These are phyloP conservation scores for Aspergillus jensenii DNA, from an alignment of 2,329 filamentous ascomycete genomes.

Conservation along the genomic window DNA sequence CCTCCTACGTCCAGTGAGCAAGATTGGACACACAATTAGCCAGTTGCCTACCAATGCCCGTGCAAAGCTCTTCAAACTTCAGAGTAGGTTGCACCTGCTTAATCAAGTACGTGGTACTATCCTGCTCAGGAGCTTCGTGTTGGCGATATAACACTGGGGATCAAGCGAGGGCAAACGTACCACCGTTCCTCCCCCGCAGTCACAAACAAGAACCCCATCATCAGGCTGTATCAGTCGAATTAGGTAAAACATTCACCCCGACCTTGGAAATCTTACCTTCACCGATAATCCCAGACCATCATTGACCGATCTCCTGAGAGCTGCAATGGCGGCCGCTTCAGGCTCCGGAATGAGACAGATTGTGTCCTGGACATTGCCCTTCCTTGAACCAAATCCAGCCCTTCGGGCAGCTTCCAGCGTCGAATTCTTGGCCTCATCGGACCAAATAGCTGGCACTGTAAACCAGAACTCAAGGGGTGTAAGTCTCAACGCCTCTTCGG, in stretches of 20 bases:
- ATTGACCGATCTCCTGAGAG: slow-evolving; percentile 8
- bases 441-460: slow-evolving; percentile 33
- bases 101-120: slow-evolving; percentile 25
- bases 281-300: neutral
- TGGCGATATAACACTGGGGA: no score
- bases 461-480: slow-evolving; percentile 24
- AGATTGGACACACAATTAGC: no score
- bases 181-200: slow-evolving; percentile 30
- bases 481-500: slow-evolving; percentile 7
- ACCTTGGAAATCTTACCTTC: neutral
- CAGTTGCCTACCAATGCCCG: slow-evolving; percentile 12
- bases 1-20: slow-evolving; percentile 17
- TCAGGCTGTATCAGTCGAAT: neutral
- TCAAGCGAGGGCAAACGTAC: slow-evolving; percentile 3
- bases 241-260: neutral
- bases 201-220: slow-evolving; percentile 21
- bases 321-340: slow-evolving; percentile 22
- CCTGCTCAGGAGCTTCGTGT: neutral
- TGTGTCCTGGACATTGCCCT: slow-evolving; percentile 4
- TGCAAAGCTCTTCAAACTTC: slow-evolving; percentile 6
- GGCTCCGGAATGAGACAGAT: slow-evolving; percentile 20
- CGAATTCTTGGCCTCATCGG: slow-evolving; percentile 21
- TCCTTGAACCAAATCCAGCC: slow-evolving; percentile 11
- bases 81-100: slow-evolving; percentile 1
- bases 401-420: slow-evolving; percentile 10